A percentile compares a stretch with the other conserved stretches of the same genome.
phyloP scores from a whole-genome alignment of 441 rosid species.

The Brassica hybrid region DNA sequence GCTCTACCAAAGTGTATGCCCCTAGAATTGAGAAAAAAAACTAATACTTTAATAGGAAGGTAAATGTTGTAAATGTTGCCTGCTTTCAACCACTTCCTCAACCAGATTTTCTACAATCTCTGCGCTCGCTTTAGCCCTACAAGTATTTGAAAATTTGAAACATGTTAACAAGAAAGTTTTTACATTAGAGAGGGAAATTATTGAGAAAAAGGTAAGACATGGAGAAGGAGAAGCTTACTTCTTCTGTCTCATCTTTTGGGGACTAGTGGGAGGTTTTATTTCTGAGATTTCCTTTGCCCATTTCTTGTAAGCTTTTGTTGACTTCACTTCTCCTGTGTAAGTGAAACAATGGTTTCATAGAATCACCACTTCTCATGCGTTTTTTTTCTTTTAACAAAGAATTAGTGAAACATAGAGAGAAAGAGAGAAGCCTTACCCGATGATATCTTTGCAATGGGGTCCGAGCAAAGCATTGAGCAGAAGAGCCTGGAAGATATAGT shows the following conservation, averaged over 20 bases:
- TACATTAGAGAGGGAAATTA: not conserved
- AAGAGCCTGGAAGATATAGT: slow-evolving; percentile 61
- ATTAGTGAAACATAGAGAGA: not conserved
- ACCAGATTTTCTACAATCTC: slow-evolving; percentile 77
- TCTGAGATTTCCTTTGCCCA: slow-evolving; percentile 77
- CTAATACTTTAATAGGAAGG: slow-evolving; percentile 6
- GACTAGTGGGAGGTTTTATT: slow-evolving; percentile 72
- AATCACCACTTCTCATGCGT: not conserved
- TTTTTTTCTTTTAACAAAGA: not conserved
- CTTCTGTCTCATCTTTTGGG: slow-evolving; percentile 54
- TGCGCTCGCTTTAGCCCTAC: slow-evolving; percentile 49
- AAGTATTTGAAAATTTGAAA: slow-evolving; percentile 6
- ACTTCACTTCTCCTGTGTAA: slow-evolving; percentile 64
- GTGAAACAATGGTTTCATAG: slow-evolving; percentile 15
- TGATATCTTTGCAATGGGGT: slow-evolving; percentile 75
- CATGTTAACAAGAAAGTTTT: not conserved
- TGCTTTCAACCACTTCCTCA: slow-evolving; percentile 78
- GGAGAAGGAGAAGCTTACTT: slow-evolving; percentile 56
- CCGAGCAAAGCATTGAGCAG: slow-evolving; percentile 93
- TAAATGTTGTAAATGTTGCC: slow-evolving; percentile 74
- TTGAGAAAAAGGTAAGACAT: not conserved
- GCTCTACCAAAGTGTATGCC: slow-evolving; percentile 7
- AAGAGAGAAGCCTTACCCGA: slow-evolving; percentile 77
- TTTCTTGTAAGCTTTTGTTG: slow-evolving; percentile 77
- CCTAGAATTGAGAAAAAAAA: slow-evolving; percentile 3